Percentiles rank a stretch among this genome's conserved stretches.
phyloP scores from a whole-genome alignment of 2,329 filamentous ascomycete genomes.

The Trichoderma asperellum region DNA sequence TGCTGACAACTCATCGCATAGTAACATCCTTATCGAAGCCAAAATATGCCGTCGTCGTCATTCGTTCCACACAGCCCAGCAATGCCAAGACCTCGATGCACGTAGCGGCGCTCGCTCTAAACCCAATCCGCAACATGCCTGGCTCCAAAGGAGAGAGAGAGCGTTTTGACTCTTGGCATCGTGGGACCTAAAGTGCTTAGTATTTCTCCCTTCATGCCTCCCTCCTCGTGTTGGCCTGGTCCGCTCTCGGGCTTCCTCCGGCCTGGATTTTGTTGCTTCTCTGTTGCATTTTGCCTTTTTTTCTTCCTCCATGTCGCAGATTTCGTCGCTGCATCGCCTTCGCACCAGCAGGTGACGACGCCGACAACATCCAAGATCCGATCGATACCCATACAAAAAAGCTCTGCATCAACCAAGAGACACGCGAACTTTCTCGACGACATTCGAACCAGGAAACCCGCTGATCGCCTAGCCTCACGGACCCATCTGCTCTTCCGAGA shows the following conservation, averaged over 20 bases:
- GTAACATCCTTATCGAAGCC: background rate
- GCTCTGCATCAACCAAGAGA: background rate
- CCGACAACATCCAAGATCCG: background rate
- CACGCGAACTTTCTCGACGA: background rate
- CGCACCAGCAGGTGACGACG: slow-evolving; percentile 11
- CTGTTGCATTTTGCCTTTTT: background rate
- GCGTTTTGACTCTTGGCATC: slow-evolving; percentile 24
- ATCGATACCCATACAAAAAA: background rate
- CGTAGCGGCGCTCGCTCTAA: slow-evolving; percentile 28
- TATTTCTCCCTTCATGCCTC: slow-evolving; percentile 23
- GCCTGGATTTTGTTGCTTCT: background rate
- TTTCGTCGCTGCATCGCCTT: background rate
- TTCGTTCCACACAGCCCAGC: slow-evolving; percentile 11
- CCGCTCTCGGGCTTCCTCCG: background rate
- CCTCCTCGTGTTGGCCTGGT: background rate
- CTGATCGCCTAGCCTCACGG: background rate
- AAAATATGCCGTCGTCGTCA: background rate
- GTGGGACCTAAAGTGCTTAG: slow-evolving; percentile 21
- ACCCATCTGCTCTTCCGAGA: background rate
- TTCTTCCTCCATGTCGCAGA: background rate
- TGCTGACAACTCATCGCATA: background rate
- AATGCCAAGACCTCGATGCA: slow-evolving; percentile 27
- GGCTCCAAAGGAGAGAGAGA: slow-evolving; percentile 1
- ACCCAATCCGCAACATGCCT: slow-evolving; percentile 26
- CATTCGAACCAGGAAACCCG: background rate